Evolutionary conservation across 2,329 filamentous ascomycete genomes (phyloP).

Genomic region (Fusarium longipes): DNA sequence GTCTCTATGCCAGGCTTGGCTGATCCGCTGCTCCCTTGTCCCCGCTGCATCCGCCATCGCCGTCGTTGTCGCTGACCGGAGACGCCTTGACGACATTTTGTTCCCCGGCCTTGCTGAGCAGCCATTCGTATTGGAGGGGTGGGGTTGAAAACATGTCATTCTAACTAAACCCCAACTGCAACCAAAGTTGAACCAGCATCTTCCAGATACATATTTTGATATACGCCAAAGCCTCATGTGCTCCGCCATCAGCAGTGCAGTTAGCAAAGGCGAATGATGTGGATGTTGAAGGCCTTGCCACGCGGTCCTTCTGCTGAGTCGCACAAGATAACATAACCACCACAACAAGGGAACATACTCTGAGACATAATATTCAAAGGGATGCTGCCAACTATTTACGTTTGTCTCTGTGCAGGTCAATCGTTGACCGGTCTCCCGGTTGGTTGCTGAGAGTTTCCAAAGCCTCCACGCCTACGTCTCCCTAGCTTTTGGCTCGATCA

Average conservation of each 20-base stretch:
- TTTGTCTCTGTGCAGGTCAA: slow-evolving; percentile 28
- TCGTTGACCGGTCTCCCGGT: slow-evolving; percentile 4
- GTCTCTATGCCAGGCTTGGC: slow-evolving; percentile 28
- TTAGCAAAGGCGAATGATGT: slow-evolving; percentile 15
- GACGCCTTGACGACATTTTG: slow-evolving; percentile 29
- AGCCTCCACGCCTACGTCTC: slow-evolving; percentile 19
- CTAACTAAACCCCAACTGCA: slow-evolving; percentile 13
- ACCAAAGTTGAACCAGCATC: slow-evolving; percentile 25
- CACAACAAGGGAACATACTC: slow-evolving; percentile 31
- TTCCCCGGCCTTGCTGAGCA: slow-evolving; percentile 16
- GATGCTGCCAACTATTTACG: slow-evolving; percentile 41
- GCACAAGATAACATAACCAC: slow-evolving; percentile 31
- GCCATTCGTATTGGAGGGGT: slow-evolving; percentile 32
- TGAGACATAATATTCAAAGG: slow-evolving; percentile 30
- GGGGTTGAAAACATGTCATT: slow-evolving; percentile 30
- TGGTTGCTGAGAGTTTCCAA: slow-evolving; percentile 20
- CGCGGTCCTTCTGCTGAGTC: slow-evolving; percentile 30
- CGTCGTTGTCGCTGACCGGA: slow-evolving; percentile 9
- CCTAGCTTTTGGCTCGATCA: slow-evolving; percentile 20
- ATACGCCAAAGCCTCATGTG: slow-evolving; percentile 33
- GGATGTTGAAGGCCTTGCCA: slow-evolving; percentile 12
- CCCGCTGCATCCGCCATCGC: slow-evolving; percentile 30
- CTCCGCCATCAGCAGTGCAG: slow-evolving; percentile 34
- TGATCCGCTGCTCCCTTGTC: slow-evolving; percentile 19
- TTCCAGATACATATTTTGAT: slow-evolving; percentile 22